Evolutionary conservation across 2,329 filamentous ascomycete genomes (phyloP), one percentile per base, ranked within the genome.

Genomic region (Spiromastix sp.): DNA sequence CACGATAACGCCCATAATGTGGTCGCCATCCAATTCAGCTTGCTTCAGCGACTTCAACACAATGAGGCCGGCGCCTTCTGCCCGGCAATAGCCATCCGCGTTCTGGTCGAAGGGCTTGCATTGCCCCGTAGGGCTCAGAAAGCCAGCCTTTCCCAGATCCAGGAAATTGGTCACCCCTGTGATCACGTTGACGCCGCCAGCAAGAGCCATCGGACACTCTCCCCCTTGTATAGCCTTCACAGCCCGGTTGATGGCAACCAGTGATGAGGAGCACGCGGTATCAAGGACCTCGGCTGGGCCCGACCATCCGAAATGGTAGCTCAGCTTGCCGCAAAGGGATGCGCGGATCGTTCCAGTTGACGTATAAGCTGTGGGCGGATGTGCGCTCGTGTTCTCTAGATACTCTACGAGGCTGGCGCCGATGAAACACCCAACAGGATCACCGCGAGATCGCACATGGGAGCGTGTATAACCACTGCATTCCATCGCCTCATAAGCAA

Each of bases 21-120:
- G 60, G 47, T 80, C 73, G 17, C 72, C 71, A 43, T 76, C 71
- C 0, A 39, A 49, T 3, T 76, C 36, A 0, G 74, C 74, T 1
- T 59, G 48, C 4, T 61, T 56, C 0, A 81, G 56, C 2, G 63
- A 66, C 55, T 79, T 79, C 9, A 80, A 49, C 8, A 78, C 49
- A 3, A 80, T 45, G n/a, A 72, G 63, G 0, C 67, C 74, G 17
- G 72, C 61, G 0, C 77, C 78, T 47, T 82, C 78, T 1, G 76
- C 77, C 20, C 77, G 64, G 0, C 70, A 74, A 47, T 81, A 82
- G 1, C 78, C 79, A 39, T 73, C 71, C 12, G 73, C 77, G 3
- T 64, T 62, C n/a, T 60, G 49, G 22, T 58, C 59, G 27, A 59
- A 68, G 34, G 56, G 57, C 2, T 46, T 56, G 5, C 36, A 38